Percentiles rank a stretch among this genome's conserved stretches.
Evolutionary conservation across 345 rosid species (phyloP).

Genomic region (Sisymbrium irio): DNA sequence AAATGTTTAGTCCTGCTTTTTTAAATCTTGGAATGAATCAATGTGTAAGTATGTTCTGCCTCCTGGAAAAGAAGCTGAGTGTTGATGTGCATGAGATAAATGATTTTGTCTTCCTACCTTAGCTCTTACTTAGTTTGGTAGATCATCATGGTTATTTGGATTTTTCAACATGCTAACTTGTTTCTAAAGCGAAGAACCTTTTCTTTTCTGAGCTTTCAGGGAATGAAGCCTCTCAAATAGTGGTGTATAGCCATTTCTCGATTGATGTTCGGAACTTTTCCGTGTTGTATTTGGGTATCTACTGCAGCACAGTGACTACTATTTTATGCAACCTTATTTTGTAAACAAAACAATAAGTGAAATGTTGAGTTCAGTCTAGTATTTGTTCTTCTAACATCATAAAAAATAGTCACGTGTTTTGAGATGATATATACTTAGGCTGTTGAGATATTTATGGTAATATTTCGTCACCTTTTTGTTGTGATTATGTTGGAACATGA

Average conservation of each 20-base stretch:
- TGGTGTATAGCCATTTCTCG: not conserved
- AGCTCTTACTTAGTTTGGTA: constrained; percentile 4
- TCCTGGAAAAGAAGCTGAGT: not conserved
- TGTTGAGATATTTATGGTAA: not conserved
- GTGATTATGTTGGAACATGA: not conserved
- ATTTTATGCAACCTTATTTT: constrained; percentile 7
- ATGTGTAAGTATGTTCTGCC: not conserved
- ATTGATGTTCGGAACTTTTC: not conserved
- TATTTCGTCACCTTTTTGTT: not conserved
- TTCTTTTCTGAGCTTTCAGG: constrained; percentile 43
- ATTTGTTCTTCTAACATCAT: constrained; percentile 1
- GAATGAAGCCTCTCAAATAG: constrained; percentile 81
- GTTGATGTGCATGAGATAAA: not conserved
- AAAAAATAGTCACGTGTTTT: not conserved
- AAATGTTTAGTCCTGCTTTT: not conserved
- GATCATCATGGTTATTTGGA: not conserved
- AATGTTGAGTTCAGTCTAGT: constrained; percentile 6
- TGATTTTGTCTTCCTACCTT: constrained; percentile 1
- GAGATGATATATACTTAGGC: constrained; percentile 15
- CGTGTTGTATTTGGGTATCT: not conserved
- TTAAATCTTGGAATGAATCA: not conserved
- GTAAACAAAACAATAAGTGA: constrained; percentile 20
- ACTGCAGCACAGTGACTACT: not conserved
- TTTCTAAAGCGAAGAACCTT: not conserved
- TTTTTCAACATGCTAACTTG: not conserved